These are phyloP conservation scores for Syncephalastrum monosporum DNA, from an alignment of 371 early-diverging fungal genomes.

Conservation along the genomic window DNA sequence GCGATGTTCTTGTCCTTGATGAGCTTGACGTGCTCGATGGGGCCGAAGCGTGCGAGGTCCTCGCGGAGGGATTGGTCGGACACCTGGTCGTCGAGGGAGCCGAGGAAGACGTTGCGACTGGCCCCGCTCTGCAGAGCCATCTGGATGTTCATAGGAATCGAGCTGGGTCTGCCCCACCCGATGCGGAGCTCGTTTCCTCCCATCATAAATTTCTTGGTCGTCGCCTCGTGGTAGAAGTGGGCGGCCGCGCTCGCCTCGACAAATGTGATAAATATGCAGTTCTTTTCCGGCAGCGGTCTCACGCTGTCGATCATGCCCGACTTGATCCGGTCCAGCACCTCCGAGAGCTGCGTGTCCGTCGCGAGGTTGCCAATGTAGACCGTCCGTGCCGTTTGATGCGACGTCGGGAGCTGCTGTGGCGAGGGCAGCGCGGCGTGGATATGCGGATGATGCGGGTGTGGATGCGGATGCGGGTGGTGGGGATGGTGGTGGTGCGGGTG, in stretches of 20 bases:
- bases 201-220: slow-evolving; percentile 35
- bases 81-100: slow-evolving; percentile 58
- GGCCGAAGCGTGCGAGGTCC: slow-evolving; percentile 65
- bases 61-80: slow-evolving; percentile 53
- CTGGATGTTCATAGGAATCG: slow-evolving; percentile 48
- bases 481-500: slow-evolving; percentile 1
- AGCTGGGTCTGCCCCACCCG: slow-evolving; percentile 78
- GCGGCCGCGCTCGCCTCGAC: slow-evolving; percentile 66
- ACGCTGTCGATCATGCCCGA: slow-evolving; percentile 77
- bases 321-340: slow-evolving; percentile 72
- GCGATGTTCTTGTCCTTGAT: slow-evolving; percentile 72
- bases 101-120: slow-evolving; percentile 77
- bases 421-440: slow-evolving; percentile 6
- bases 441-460: too few relatives aligned
- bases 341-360: slow-evolving; percentile 59
- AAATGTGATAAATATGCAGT: slow-evolving; percentile 81
- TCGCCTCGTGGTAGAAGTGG: slow-evolving; percentile 55
- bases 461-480: slow-evolving; percentile 1
- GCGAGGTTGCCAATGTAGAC: slow-evolving; percentile 80
- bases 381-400: slow-evolving; percentile 53
- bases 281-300: slow-evolving; percentile 74
- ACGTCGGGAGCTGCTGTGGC: slow-evolving; percentile 16
- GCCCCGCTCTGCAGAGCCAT: slow-evolving; percentile 69
- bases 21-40: slow-evolving; percentile 72
- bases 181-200: slow-evolving; percentile 62